Conservation (phyloP, 192 early-diverging fungal genomes). For the Backusella sp. region DNA sequence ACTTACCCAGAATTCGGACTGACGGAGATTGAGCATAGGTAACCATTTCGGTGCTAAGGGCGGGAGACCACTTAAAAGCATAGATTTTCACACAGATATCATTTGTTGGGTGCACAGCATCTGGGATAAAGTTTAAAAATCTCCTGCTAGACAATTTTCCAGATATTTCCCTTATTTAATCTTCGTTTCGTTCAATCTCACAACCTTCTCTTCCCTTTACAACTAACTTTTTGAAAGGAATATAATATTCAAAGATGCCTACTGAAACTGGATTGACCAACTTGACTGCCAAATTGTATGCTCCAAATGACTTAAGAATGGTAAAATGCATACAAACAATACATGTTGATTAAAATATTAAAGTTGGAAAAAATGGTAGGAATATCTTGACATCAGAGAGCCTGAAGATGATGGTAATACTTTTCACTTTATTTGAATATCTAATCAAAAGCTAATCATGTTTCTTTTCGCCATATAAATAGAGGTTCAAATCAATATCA, state of each 20-base stretch:
- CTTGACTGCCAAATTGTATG: background rate
- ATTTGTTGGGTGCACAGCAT: background rate
- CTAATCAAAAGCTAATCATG: background rate
- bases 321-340: background rate
- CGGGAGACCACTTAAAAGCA: background rate
- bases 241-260: background rate
- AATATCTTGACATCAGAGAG: background rate
- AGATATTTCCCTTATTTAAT: background rate
- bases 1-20: background rate
- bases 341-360: background rate
- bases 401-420: background rate
- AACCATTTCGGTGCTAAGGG: background rate
- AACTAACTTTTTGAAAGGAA: background rate
- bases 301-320: background rate
- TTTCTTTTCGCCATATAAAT: background rate
- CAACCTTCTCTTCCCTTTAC: background rate
- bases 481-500: constrained; percentile 40
- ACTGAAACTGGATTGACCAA: background rate
- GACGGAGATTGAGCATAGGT: background rate
- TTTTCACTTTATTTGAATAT: background rate
- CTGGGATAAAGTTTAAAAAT: constrained; percentile 3
- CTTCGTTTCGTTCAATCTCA: background rate
- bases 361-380: background rate
- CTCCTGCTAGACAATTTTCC: background rate
- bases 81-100: constrained; percentile 1